phyloP scores from a whole-genome alignment of 169 alveolate species.

The Hepatocystis sp. region DNA sequence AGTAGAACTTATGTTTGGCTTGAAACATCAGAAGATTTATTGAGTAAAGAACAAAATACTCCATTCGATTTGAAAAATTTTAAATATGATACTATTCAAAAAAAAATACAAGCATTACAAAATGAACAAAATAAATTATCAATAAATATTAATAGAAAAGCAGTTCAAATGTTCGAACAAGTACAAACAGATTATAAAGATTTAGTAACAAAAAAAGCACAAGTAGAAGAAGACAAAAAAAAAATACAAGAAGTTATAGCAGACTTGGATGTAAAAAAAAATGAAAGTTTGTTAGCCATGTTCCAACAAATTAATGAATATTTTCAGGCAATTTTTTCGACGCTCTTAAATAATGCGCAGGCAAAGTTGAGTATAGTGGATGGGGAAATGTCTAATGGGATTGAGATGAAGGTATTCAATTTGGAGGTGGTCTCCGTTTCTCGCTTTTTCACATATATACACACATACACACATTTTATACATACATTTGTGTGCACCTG shows the following conservation, averaged over 20 bases:
- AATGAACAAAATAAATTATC: conserved; percentile 87
- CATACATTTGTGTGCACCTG: too few species aligned
- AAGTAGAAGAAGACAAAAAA: conserved; percentile 91
- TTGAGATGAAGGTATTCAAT: conserved; percentile 84
- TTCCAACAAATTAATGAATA: conserved; percentile 92
- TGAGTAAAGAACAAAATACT: conserved; percentile 81
- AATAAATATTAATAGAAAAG: conserved; percentile 94
- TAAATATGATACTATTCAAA: conserved; percentile 80
- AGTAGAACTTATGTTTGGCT: conserved; percentile 82
- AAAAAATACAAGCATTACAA: conserved; percentile 87
- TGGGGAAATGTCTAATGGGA: conserved; percentile 87
- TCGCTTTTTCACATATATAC: too few species aligned
- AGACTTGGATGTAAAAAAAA: conserved; percentile 93
- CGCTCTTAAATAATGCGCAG: conserved; percentile 94
- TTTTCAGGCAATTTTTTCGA: conserved; percentile 94
- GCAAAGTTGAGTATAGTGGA: conserved; percentile 93
- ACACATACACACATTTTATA: neutral
- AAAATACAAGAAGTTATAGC: conserved; percentile 94
- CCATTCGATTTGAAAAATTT: conserved; percentile 82
- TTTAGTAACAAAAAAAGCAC: conserved; percentile 90
- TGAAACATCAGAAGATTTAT: conserved; percentile 76
- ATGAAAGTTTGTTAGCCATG: conserved; percentile 91
- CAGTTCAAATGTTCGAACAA: conserved; percentile 94
- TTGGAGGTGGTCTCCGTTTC: too few species aligned
- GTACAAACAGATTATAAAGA: conserved; percentile 92